phyloP scores from a whole-genome alignment of 306 rosid species.

The Citrullus mucosospermus region DNA sequence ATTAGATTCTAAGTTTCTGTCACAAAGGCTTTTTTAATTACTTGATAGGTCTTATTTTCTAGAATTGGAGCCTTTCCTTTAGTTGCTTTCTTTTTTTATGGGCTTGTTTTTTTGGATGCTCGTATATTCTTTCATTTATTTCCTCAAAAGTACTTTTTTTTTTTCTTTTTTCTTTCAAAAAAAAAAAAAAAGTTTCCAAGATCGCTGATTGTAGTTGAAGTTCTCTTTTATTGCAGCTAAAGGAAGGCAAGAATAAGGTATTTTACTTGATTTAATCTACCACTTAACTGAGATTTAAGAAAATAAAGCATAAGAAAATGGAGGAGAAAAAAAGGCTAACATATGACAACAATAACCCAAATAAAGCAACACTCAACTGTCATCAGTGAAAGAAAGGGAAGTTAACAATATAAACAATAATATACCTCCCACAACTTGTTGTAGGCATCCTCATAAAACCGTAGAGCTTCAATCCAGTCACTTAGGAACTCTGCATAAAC shows the following conservation, averaged over 20 bases:
- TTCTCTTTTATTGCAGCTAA: neutral
- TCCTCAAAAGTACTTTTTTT: too few relatives aligned
- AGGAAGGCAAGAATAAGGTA: neutral
- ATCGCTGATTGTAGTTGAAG: neutral
- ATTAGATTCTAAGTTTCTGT: too few relatives aligned
- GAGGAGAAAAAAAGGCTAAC: neutral
- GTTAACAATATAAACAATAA: neutral
- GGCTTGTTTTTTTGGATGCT: too few relatives aligned
- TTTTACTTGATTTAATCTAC: neutral
- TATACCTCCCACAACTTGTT: constrained; percentile 73
- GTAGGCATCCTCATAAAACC: constrained; percentile 89
- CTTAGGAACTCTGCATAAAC: constrained; percentile 90
- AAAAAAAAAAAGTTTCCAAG: neutral
- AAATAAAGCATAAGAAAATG: neutral
- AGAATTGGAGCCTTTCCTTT: too few relatives aligned
- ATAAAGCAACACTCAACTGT: neutral
- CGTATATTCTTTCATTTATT: too few relatives aligned
- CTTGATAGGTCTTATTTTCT: too few relatives aligned
- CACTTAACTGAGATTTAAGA: neutral
- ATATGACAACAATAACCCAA: neutral
- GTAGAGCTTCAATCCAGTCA: constrained; percentile 86
- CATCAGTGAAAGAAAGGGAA: neutral
- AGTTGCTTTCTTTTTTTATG: too few relatives aligned
- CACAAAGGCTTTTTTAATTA: too few relatives aligned
- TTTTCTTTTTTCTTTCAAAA: too few relatives aligned